Conservation (phyloP, 1,284 basidiomycete genomes). For the Puccinia polysora region DNA sequence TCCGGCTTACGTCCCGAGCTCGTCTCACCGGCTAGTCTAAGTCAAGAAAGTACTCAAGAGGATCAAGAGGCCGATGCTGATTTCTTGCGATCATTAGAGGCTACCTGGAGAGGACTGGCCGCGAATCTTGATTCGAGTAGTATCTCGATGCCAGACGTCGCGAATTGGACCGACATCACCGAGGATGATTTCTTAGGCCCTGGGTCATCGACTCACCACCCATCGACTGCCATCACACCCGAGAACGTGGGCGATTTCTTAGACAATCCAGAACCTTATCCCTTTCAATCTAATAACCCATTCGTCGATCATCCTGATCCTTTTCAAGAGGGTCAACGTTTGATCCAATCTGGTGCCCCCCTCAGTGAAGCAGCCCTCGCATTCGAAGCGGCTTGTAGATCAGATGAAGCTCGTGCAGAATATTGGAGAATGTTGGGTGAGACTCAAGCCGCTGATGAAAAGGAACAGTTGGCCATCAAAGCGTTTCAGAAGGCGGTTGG, state of each 20-base stretch:
- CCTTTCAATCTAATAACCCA: slow-evolving; percentile 59
- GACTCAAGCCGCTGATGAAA: slow-evolving; percentile 91
- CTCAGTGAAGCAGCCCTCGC: slow-evolving; percentile 52
- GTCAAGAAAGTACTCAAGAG: slow-evolving; percentile 48
- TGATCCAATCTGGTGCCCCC: slow-evolving; percentile 57
- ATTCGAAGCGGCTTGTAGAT: slow-evolving; percentile 60
- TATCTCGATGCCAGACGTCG: slow-evolving; percentile 65
- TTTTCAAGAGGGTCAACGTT: slow-evolving; percentile 60
- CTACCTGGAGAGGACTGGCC: slow-evolving; percentile 49
- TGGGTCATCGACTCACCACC: slow-evolving; percentile 30
- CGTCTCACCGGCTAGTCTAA: slow-evolving; percentile 1
- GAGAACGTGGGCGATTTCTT: slow-evolving; percentile 50
- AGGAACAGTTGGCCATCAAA: slow-evolving; percentile 58
- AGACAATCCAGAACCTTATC: slow-evolving; percentile 46
- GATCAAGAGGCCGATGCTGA: slow-evolving; percentile 54
- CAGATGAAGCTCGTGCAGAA: slow-evolving; percentile 60
- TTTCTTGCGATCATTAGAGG: slow-evolving; percentile 53
- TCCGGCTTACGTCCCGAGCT: too few relatives aligned
- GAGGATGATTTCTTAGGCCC: slow-evolving; percentile 47
- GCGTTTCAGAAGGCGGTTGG: slow-evolving; percentile 65
- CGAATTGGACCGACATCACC: slow-evolving; percentile 50
- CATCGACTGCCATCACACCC: slow-evolving; percentile 44
- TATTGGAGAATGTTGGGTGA: slow-evolving; percentile 91
- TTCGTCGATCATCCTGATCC: slow-evolving; percentile 60
- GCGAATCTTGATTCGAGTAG: slow-evolving; percentile 56